Evolutionary conservation across 371 early-diverging fungal species (phyloP), one percentile per base, ranked within the genome.

Genomic region (Conidiobolus incongruus): DNA sequence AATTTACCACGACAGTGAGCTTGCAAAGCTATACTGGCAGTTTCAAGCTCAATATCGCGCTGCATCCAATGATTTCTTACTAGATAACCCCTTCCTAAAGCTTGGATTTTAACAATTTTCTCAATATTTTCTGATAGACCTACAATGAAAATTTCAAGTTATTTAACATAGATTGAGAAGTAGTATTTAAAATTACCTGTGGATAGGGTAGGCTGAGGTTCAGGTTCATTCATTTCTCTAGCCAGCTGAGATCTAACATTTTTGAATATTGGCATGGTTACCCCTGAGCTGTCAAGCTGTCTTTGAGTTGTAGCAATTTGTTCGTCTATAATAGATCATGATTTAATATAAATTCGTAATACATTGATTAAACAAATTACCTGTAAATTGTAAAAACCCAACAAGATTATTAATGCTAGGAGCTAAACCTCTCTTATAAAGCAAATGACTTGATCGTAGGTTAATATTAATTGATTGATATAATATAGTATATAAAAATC

Each of bases 361-460:
- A 38, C n/a, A 19, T 26, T 46, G 30, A 22, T 40, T 24, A 23
- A 5, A 22, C 17, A 35, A 52, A 50, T 53, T 63, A 68, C 79
- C 80, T 2, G 92, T 82, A 56, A 97, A 97, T 38, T 81, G 70
- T 4, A 95, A 70, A 31, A 81, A 66, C 4, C 96, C 98, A 2
- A 89, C 70, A 19, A 97, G 59, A 53, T 94, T 82, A 44, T 84
- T 82, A 55, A 95, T 94, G 38, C 67, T 70, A 2, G 91, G 88
- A 0, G 91, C 85, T 50, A 89, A 61, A 16, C 83, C 81, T 49
- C 76, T 70, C 45, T 70, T 66, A 5, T 81, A 77, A 23, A 97
- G 61, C 48, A 91, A 68, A 57, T 95, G 95, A 57, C 88, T 79
- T 50, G 6, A 33, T 20, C 11, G 1, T 30, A 12, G 31, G 5